Percentiles rank a stretch among this genome's conserved stretches.
Evolutionary conservation across 257 asterid species (phyloP).

Genomic region (Haberlea rhodopensis): DNA sequence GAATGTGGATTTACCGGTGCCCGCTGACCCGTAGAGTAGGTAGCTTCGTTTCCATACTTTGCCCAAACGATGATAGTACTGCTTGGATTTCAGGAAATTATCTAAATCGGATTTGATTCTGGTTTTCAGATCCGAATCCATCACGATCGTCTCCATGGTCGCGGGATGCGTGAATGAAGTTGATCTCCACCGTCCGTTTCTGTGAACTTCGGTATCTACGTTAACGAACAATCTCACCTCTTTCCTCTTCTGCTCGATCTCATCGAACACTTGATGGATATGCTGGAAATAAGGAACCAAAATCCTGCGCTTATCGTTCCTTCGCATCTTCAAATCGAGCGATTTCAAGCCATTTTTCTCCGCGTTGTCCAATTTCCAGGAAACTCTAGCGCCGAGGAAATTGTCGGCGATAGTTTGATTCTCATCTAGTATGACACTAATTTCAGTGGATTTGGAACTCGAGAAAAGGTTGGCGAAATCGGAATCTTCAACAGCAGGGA

Average conservation of each 20-base stretch:
- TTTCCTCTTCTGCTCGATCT: slow-evolving; percentile 63
- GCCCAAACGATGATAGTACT: slow-evolving; percentile 78
- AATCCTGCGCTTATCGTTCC: slow-evolving; percentile 65
- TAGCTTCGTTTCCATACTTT: slow-evolving; percentile 94
- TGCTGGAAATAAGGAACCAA: slow-evolving; percentile 68
- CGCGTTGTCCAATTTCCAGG: slow-evolving; percentile 54
- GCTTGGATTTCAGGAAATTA: slow-evolving; percentile 61
- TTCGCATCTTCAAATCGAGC: slow-evolving; percentile 58
- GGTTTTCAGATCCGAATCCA: slow-evolving; percentile 84
- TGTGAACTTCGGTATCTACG: slow-evolving; percentile 44
- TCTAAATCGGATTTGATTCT: slow-evolving; percentile 75
- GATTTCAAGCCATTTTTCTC: slow-evolving; percentile 33
- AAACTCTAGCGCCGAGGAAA: slow-evolving; percentile 71
- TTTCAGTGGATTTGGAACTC: slow-evolving; percentile 59
- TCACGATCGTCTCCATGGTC: slow-evolving; percentile 71
- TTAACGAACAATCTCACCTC: slow-evolving; percentile 66
- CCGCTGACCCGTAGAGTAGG: slow-evolving; percentile 70
- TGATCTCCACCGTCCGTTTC: slow-evolving; percentile 74
- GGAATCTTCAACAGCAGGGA: slow-evolving; percentile 68
- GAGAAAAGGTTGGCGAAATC: slow-evolving; percentile 81
- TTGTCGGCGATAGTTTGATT: slow-evolving; percentile 52
- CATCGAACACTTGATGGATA: slow-evolving; percentile 61
- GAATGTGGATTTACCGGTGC: slow-evolving; percentile 87
- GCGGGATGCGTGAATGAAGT: slow-evolving; percentile 78
- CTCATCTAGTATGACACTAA: slow-evolving; percentile 58